phyloP scores from a whole-genome alignment of 331 rosid genomes.

The Malus hybrid region DNA sequence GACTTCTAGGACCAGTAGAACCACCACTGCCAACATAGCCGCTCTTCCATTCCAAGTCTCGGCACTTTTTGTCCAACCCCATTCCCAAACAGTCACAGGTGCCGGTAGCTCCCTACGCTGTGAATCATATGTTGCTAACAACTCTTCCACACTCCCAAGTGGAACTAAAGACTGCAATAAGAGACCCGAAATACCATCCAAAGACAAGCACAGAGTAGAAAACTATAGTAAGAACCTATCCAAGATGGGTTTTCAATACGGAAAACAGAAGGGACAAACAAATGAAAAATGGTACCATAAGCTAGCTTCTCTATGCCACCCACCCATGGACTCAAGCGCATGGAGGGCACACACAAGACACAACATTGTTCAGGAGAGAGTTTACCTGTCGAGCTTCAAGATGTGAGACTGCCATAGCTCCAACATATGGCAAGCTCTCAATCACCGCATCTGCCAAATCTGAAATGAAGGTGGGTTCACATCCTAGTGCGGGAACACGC shows the following conservation, averaged over 20 bases:
- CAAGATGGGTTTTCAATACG: not conserved
- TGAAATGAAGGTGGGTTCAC: constrained; percentile 88
- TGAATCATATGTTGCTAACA: constrained; percentile 82
- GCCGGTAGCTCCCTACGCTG: constrained; percentile 95
- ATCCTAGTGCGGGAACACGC: constrained; percentile 97
- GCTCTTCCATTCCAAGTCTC: constrained; percentile 99
- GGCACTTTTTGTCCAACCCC: constrained; percentile 99
- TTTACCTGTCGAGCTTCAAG: constrained; percentile 97
- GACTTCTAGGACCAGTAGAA: constrained; percentile 80
- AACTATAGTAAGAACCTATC: not conserved
- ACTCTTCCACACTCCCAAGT: constrained; percentile 92
- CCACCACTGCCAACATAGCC: constrained; percentile 95
- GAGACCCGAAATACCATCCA: constrained; percentile 20
- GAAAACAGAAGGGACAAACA: not conserved
- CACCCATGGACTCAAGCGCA: not conserved
- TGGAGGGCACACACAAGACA: not conserved
- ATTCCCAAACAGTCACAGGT: constrained; percentile 88
- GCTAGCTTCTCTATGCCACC: not conserved
- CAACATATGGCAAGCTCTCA: constrained; percentile 93
- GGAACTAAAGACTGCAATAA: constrained; percentile 82
- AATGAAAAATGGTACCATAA: too few species aligned
- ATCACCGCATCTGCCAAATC: constrained; percentile 98
- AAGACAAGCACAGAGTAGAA: not conserved
- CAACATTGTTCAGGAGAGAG: not conserved
- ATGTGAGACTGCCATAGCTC: constrained; percentile 98